Percentiles rank a stretch among this genome's conserved stretches.
Evolutionary conservation across 441 rosid genomes (phyloP).

Genomic region (Hura crepitans): DNA sequence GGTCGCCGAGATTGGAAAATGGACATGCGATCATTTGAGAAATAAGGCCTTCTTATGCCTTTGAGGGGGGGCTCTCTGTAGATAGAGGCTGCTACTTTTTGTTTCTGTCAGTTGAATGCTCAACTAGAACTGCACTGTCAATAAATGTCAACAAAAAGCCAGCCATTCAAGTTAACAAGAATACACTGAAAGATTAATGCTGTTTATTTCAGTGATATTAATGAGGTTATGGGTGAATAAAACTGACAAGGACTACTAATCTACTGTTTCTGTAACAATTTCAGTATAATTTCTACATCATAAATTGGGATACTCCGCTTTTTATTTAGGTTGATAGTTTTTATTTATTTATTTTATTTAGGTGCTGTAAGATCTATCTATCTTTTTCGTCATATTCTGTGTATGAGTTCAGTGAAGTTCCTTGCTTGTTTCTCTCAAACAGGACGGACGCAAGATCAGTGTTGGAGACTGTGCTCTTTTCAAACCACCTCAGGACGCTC

Average conservation of each 20-base stretch:
- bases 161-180: background rate
- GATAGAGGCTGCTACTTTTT: background rate
- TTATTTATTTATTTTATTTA: too few species aligned
- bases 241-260: background rate
- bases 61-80: background rate
- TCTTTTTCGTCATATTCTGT: background rate
- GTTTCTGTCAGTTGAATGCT: background rate
- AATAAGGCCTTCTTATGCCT: too few species aligned
- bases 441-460: constrained; percentile 81
- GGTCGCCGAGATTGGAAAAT: background rate
- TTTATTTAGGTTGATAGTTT: too few species aligned
- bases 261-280: background rate
- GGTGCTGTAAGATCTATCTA: background rate
- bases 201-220: background rate
- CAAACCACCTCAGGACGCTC: constrained; percentile 65
- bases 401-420: background rate
- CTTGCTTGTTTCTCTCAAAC: constrained; percentile 11
- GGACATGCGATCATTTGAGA: background rate
- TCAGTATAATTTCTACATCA: too few species aligned
- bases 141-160: background rate
- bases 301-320: background rate
- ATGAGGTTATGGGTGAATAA: background rate
- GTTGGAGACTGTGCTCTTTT: constrained; percentile 93
- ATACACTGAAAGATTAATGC: background rate
- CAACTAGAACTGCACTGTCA: background rate